Conservation (phyloP, 306 rosid species). For the Sechiopsis laciniata region DNA sequence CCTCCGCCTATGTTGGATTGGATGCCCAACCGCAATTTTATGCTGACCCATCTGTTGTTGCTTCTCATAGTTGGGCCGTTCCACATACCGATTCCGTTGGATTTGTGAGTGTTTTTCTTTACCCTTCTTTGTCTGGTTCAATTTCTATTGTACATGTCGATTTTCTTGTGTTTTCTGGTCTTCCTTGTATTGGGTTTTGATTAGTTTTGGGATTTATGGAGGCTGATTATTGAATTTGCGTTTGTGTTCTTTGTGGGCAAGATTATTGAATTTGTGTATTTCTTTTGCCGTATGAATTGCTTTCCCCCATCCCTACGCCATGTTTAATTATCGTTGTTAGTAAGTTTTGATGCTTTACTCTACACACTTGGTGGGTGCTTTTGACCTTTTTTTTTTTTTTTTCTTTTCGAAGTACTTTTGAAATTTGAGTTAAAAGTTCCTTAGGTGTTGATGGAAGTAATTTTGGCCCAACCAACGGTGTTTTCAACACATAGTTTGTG, state of each 20-base stretch:
- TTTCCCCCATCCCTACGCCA: background rate
- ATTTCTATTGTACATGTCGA: slow-evolving; percentile 4
- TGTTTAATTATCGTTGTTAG: background rate
- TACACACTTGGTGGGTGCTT: background rate
- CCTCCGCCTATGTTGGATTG: slow-evolving; percentile 25
- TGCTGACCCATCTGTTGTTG: slow-evolving; percentile 25
- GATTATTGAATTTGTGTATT: background rate
- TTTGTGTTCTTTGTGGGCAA: background rate
- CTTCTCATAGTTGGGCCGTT: slow-evolving; percentile 27
- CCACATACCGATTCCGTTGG: slow-evolving; percentile 28
- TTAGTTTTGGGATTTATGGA: slow-evolving; percentile 8
- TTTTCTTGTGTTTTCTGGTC: background rate
- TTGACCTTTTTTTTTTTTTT: background rate
- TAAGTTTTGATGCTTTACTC: background rate
- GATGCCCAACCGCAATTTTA: slow-evolving; percentile 21
- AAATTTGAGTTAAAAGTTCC: background rate
- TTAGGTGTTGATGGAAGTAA: background rate
- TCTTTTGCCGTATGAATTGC: background rate
- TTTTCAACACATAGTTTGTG: background rate
- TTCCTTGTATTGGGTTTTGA: background rate
- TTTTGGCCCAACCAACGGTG: background rate
- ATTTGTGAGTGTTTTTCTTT: slow-evolving; percentile 25
- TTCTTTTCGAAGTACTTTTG: background rate
- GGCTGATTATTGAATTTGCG: background rate
- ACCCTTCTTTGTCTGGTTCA: background rate